phyloP scores from a whole-genome alignment of 805 yeast species.

The Cyberlindnera maclurae region DNA sequence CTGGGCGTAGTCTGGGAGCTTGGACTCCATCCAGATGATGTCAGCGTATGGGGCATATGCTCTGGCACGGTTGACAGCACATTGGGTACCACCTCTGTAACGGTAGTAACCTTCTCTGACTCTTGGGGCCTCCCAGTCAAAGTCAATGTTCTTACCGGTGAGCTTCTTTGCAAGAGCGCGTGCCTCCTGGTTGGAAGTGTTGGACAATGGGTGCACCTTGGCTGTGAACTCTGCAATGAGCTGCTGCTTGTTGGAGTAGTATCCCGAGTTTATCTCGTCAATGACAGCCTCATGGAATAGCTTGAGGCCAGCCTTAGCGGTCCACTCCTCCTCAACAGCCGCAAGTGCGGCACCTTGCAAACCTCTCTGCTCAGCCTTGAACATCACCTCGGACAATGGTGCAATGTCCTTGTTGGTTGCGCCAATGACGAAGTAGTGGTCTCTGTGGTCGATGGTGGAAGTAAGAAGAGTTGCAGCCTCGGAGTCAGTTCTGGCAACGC shows the following conservation, averaged over 20 bases:
- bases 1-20: conserved; percentile 87
- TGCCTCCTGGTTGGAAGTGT: conserved; percentile 74
- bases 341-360: conserved; percentile 64
- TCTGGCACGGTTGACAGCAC: conserved; percentile 95
- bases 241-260: conserved; percentile 50
- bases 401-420: conserved; percentile 78
- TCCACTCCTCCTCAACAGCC: conserved; percentile 77
- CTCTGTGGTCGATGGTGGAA: conserved; percentile 89
- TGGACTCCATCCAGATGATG: conserved; percentile 97
- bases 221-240: conserved; percentile 59
- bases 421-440: conserved; percentile 88
- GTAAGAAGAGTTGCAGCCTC: conserved; percentile 96
- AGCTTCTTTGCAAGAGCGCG: conserved; percentile 65
- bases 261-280: conserved; percentile 65
- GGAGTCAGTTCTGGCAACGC: conserved; percentile 94
- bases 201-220: conserved; percentile 68
- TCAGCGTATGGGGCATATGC: conserved; percentile 94
- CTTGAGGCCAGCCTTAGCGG: conserved; percentile 72
- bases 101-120: conserved; percentile 97
- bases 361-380: conserved; percentile 74
- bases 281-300: conserved; percentile 87
- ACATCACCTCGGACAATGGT: conserved; percentile 70
- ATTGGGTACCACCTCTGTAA: conserved; percentile 92
- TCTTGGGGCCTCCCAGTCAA: conserved; percentile 93
- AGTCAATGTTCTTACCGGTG: conserved; percentile 75